phyloP scores from a whole-genome alignment of 78 protist genomes.

The Goniomonas avonlea region DNA sequence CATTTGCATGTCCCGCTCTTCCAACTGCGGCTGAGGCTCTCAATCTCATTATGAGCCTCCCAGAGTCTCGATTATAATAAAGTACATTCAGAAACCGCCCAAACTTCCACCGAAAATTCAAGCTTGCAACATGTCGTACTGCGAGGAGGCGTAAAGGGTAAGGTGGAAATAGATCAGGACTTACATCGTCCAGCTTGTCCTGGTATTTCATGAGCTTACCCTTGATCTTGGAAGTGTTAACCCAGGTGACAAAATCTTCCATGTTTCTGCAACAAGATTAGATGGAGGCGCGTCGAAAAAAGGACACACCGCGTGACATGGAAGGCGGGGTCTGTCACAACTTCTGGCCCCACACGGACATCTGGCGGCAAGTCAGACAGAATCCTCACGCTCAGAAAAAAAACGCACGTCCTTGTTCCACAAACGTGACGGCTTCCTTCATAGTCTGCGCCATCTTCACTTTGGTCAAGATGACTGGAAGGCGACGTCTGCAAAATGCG shows the following conservation, averaged over 20 bases:
- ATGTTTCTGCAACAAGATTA: not conserved
- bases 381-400: not conserved
- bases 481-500: conserved; percentile 51
- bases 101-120: not conserved
- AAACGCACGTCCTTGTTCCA: conserved; percentile 58
- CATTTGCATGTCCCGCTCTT: no score
- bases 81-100: no score
- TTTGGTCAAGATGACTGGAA: conserved; percentile 66
- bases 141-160: no score
- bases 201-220: conserved; percentile 52
- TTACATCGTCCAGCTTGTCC: conserved; percentile 69
- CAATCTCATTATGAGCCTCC: no score
- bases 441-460: conserved; percentile 62
- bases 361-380: conserved; percentile 2
- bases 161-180: no score
- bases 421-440: conserved; percentile 45
- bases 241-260: conserved; percentile 87
- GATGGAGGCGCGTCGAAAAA: no score
- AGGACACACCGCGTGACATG: conserved; percentile 63
- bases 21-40: no score
- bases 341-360: conserved; percentile 70
- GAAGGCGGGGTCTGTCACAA: conserved; percentile 78
- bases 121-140: not conserved
- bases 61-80: no score
- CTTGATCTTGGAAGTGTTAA: conserved; percentile 65